Evolutionary conservation across 768 basidiomycete species (phyloP), one percentile per base, ranked within the genome.

Genomic region (Agrocybe praecox): DNA sequence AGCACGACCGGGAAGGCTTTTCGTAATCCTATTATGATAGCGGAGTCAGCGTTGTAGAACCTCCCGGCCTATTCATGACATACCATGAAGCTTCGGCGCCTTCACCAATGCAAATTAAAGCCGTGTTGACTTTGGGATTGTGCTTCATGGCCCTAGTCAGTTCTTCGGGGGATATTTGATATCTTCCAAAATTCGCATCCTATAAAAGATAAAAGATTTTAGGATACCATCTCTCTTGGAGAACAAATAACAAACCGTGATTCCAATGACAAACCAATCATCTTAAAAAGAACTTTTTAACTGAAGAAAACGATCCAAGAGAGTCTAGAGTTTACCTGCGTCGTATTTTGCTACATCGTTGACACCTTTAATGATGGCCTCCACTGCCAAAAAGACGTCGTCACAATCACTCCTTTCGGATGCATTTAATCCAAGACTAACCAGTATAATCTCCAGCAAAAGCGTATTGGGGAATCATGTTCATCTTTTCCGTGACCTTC

Each of bases 401-500:
- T 34, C 22, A 49, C n/a, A 29, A 15, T 2, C 24, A 23, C 22
- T 43, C 15, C 6, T 43, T 24, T 15, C 18, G 43, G n/a, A 9
- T 48, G 23, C 5, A 24, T 6, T 10, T n/a, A 22, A 34, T 14
- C 11, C 49, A 18, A 32, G 11, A 49, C 74, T 23, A 34, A 84
- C 86, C 79, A 17, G 87, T 88, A 60, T 80, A 83, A 61, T 89
- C 87, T 5, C 87, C 87, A 6, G 86, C 80, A 55, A 86, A 89
- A 0, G 86, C 80, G 58, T 89, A 89, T 61, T 89, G 86, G 2
- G 86, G 83, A 34, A 86, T 72, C 77, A 87, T 79, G 24, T 73
- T 69, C 87, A 89, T 89, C 71, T 88, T 89, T 68, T 89, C 85
- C 0, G 81, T 76, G 6, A 87, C 79, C 60, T 86, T 87, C 85